Conservation (phyloP, 352 stramenopile species). For the Globisporangium perplexum region DNA sequence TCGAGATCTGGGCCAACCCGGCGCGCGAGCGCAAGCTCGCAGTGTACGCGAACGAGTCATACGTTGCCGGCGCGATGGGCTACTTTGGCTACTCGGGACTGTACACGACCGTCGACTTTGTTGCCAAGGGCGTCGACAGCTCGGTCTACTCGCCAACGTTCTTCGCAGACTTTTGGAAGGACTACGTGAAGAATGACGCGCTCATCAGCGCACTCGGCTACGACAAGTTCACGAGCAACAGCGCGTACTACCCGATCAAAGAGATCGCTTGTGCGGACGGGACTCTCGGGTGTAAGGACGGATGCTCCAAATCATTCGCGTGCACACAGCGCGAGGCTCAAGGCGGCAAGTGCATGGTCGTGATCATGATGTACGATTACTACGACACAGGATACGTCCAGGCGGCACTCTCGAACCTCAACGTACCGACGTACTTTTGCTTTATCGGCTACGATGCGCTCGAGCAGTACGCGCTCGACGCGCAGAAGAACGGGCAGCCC, state of each 20-base stretch:
- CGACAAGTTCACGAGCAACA: conserved; percentile 18
- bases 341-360: conserved; percentile 33
- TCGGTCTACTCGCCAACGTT: conserved; percentile 12
- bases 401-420: conserved; percentile 34
- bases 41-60: conserved; percentile 52
- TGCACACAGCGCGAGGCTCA: conserved; percentile 29
- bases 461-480: conserved; percentile 26
- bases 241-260: conserved; percentile 23
- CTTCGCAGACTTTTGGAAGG: conserved; percentile 42
- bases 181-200: conserved; percentile 32
- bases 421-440: conserved; percentile 59
- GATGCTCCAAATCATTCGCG: conserved; percentile 34
- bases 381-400: conserved; percentile 45
- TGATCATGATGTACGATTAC: conserved; percentile 38
- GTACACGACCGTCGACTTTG: conserved; percentile 41
- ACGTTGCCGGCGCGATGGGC: conserved; percentile 21
- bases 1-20: conserved; percentile 39
- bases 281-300: conserved; percentile 34
- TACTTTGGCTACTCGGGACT: conserved; percentile 39
- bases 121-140: conserved; percentile 12
- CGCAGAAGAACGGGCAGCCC: conserved; percentile 12
- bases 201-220: conserved; percentile 28
- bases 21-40: conserved; percentile 23
- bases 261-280: conserved; percentile 25
- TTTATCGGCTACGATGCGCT: conserved; percentile 41